These are phyloP conservation scores for Aspergillus sclerotialis DNA, from an alignment of 2,329 filamentous ascomycete genomes.

Conservation along the genomic window DNA sequence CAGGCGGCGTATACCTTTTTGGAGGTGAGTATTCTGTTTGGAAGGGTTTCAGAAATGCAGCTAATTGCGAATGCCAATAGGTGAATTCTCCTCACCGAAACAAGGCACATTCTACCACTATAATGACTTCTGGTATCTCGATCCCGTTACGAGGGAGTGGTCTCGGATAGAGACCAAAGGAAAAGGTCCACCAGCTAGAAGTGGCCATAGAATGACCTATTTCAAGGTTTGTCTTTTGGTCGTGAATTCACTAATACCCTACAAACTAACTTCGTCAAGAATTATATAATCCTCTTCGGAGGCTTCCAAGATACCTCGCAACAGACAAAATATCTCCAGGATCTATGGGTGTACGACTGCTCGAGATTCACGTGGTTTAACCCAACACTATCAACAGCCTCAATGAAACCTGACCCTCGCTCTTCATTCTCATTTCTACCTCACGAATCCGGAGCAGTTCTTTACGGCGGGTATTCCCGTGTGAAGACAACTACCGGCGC, in stretches of 20 bases:
- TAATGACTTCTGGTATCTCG: slow-evolving; percentile 94
- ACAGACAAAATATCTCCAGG: slow-evolving; percentile 85
- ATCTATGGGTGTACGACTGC: slow-evolving; percentile 95
- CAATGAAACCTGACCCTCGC: slow-evolving; percentile 80
- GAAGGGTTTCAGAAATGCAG: neutral
- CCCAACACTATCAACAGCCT: slow-evolving; percentile 66
- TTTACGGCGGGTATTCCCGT: slow-evolving; percentile 90
- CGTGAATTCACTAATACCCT: neutral
- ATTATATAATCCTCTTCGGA: slow-evolving; percentile 92
- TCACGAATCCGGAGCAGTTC: slow-evolving; percentile 78
- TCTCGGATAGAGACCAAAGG: slow-evolving; percentile 69
- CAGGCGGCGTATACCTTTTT: slow-evolving; percentile 81
- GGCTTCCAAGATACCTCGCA: slow-evolving; percentile 97
- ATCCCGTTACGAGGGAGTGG: slow-evolving; percentile 82
- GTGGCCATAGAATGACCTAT: slow-evolving; percentile 91
- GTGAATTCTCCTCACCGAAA: slow-evolving; percentile 93
- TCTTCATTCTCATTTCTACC: slow-evolving; percentile 90
- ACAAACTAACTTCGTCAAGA: slow-evolving; percentile 30
- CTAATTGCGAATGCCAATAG: no score
- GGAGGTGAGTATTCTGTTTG: slow-evolving; percentile 48
- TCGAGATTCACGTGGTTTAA: slow-evolving; percentile 77
- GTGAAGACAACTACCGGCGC: slow-evolving; percentile 62
- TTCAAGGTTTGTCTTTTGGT: slow-evolving; percentile 54
- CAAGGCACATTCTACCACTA: slow-evolving; percentile 99
- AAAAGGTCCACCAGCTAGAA: slow-evolving; percentile 73